These are phyloP conservation scores for Dipteronia dyeriana DNA, from an alignment of 345 rosid genomes.

Conservation along the genomic window DNA sequence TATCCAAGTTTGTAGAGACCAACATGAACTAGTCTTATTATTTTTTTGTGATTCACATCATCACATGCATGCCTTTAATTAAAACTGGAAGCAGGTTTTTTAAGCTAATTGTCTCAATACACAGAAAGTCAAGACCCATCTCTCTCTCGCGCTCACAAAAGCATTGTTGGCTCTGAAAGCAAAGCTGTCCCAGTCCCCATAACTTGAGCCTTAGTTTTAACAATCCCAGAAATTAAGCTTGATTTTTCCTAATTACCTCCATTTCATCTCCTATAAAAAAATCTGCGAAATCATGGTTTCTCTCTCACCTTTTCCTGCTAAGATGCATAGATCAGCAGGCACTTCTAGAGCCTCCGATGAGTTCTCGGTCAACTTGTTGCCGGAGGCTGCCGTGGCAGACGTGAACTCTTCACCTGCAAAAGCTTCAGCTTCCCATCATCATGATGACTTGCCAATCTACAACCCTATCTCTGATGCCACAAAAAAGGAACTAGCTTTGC, in stretches of 20 bases:
- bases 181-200: constrained; percentile 1
- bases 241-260: not conserved
- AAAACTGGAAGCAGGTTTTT: constrained; percentile 27
- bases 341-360: constrained; percentile 45
- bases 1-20: not conserved
- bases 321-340: constrained; percentile 51
- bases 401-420: constrained; percentile 11
- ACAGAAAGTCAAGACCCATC: not conserved
- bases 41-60: not conserved
- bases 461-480: constrained; percentile 26
- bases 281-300: not conserved
- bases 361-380: constrained; percentile 39
- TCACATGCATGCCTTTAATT: constrained; percentile 30
- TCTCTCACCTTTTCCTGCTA: not conserved
- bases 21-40: not conserved
- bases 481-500: constrained; percentile 48
- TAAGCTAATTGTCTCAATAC: constrained; percentile 9
- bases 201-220: constrained; percentile 2
- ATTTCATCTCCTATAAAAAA: not conserved
- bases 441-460: constrained; percentile 26
- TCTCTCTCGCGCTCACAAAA: not conserved
- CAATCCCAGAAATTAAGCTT: not conserved
- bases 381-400: not conserved
- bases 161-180: constrained; percentile 19
- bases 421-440: constrained; percentile 13